A percentile compares a stretch with the other conserved stretches of the same genome.
Evolutionary conservation across 2,329 filamentous ascomycete species (phyloP).

Genomic region (Aspergillus puulaauensis): DNA sequence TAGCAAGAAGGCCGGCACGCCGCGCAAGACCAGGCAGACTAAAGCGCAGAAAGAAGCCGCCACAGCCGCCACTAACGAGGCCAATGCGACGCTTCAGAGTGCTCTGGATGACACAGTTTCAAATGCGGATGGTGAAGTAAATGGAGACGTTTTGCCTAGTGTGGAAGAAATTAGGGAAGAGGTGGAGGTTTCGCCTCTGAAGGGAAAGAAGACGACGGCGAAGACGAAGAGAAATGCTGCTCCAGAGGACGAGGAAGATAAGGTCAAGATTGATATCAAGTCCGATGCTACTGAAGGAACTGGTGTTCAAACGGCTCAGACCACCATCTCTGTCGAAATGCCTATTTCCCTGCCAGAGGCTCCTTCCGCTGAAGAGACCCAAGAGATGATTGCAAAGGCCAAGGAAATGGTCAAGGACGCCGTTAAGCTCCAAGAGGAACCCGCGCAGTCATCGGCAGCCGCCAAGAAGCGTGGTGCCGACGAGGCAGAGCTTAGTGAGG

Average conservation of each 20-base stretch:
- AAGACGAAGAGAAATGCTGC: slow-evolving; percentile 24
- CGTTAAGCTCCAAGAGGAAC: slow-evolving; percentile 48
- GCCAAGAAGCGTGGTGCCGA: slow-evolving; percentile 71
- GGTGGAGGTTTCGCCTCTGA: slow-evolving; percentile 22
- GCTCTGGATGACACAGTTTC: slow-evolving; percentile 46
- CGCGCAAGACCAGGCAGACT: slow-evolving; percentile 54
- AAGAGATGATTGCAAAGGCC: slow-evolving; percentile 81
- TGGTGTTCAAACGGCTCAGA: slow-evolving; percentile 64
- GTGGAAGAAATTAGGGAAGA: slow-evolving; percentile 30
- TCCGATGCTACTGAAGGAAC: slow-evolving; percentile 52
- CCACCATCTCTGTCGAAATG: slow-evolving; percentile 73
- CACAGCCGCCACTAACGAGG: slow-evolving; percentile 49
- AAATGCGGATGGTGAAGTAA: slow-evolving; percentile 25
- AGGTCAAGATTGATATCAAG: slow-evolving; percentile 68
- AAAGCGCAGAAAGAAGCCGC: slow-evolving; percentile 50
- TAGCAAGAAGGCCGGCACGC: slow-evolving; percentile 51
- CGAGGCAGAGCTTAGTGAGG: slow-evolving; percentile 61
- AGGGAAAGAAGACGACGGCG: slow-evolving; percentile 19
- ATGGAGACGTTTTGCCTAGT: slow-evolving; percentile 26
- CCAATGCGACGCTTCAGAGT: slow-evolving; percentile 49
- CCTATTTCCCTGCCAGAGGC: slow-evolving; percentile 66
- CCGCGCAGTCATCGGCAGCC: slow-evolving; percentile 30
- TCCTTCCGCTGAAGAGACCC: slow-evolving; percentile 73
- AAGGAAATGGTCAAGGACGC: slow-evolving; percentile 82
- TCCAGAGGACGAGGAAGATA: slow-evolving; percentile 20